Evolutionary conservation across 2,329 filamentous ascomycete genomes (phyloP).

Genomic region (Colletotrichum sp.): DNA sequence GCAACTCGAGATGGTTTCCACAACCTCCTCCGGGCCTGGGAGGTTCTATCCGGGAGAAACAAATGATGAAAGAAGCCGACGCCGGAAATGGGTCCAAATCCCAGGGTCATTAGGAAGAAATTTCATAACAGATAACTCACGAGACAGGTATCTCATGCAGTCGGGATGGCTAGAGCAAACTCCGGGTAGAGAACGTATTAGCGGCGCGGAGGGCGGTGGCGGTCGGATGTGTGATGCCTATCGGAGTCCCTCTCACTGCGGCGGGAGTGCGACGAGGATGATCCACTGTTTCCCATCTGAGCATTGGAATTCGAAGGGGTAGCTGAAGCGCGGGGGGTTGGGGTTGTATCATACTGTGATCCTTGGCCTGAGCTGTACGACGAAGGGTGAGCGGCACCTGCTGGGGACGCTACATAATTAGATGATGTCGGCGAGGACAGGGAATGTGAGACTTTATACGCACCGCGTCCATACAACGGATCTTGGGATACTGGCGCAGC

Average conservation of each 20-base stretch:
- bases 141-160: constrained; percentile 21
- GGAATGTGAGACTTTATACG: constrained; percentile 43
- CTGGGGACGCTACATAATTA: constrained; percentile 59
- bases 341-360: constrained; percentile 57
- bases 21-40: constrained; percentile 10
- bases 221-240: constrained; percentile 41
- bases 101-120: constrained; percentile 21
- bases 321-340: constrained; percentile 40
- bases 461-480: constrained; percentile 65
- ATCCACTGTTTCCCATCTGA: constrained; percentile 41
- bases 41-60: constrained; percentile 19
- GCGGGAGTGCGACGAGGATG: constrained; percentile 34
- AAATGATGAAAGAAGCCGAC: constrained; percentile 21
- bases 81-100: constrained; percentile 21
- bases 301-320: constrained; percentile 42
- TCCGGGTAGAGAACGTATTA: constrained; percentile 25
- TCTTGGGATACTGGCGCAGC: constrained; percentile 49
- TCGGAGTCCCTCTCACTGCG: constrained; percentile 48
- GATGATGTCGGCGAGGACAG: constrained; percentile 28
- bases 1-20: constrained; percentile 12
- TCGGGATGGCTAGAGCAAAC: constrained; percentile 1
- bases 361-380: constrained; percentile 39
- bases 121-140: constrained; percentile 18
- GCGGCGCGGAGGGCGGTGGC: constrained; percentile 43
- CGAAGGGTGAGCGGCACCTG: constrained; percentile 44